Conservation (phyloP, 2,329 filamentous ascomycete species). For the Metarhizium rileyi region DNA sequence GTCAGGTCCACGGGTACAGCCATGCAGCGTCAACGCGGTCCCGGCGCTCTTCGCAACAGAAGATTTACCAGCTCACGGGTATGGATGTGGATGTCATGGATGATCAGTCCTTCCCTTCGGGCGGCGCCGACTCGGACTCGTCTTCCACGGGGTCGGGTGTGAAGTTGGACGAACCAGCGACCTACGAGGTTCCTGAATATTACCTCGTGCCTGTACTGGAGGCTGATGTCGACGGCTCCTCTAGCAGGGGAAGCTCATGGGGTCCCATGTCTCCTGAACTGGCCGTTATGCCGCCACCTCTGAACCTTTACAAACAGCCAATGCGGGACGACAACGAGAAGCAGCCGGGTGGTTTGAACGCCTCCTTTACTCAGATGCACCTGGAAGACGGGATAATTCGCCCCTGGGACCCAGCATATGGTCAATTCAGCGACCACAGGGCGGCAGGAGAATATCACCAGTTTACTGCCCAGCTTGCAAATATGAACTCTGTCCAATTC, state of each 20-base stretch:
- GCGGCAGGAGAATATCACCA: conserved; percentile 26
- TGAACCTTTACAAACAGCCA: conserved; percentile 6
- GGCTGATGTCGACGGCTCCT: conserved; percentile 10
- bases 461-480: conserved; percentile 23
- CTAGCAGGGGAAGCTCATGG: conserved; percentile 15
- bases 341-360: conserved; percentile 1
- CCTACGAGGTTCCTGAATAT: conserved; percentile 1
- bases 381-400: conserved; percentile 6
- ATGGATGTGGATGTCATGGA: conserved; percentile 23
- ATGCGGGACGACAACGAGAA: conserved; percentile 4
- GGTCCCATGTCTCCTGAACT: conserved; percentile 11
- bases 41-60: conserved; percentile 22
- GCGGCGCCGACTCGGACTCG: conserved; percentile 4
- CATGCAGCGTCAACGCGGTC: not conserved
- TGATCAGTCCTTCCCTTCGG: not conserved
- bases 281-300: conserved; percentile 5
- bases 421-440: conserved; percentile 21
- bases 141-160: conserved; percentile 2
- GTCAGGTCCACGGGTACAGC: not conserved
- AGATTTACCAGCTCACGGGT: conserved; percentile 33
- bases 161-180: not conserved
- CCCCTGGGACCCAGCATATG: conserved; percentile 13
- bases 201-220: conserved; percentile 11
- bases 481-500: conserved; percentile 1
- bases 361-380: not conserved